Evolutionary conservation across 2,329 filamentous ascomycete species (phyloP), one percentile per base, ranked within the genome.

Genomic region (Penicillium frequentans): DNA sequence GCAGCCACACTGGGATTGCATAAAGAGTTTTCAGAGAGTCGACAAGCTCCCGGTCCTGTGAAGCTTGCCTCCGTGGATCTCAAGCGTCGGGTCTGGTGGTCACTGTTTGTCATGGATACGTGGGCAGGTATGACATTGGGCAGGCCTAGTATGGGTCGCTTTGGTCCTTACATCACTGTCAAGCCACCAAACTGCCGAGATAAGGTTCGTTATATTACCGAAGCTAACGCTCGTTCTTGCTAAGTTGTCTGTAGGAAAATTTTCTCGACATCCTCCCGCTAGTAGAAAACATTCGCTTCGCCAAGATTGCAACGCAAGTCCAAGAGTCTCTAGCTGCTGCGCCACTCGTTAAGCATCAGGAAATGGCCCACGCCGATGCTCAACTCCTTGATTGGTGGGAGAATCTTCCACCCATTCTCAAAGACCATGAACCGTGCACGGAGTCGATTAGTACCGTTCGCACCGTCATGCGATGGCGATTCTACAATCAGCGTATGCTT

Each of bases 391-490:
- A 82, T 65, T 93, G 90, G 90, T 87, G 90, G 73, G 84, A 86
- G 55, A 85, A 83, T 49, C 81, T 92, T 1, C 90, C 89, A 5
- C 84, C 84, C 78, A 78, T 89, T 14, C 77, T 89, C 33, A 81
- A 84, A 62, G 83, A 85, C 21, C 83, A 78, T 11, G 86, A 91
- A 55, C 84, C 87, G 10, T 90, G 87, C 68, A 86, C 88, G 0
- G 87, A 90, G 63, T 85, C 87, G 2, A 82, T 92, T 19, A 86
- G 85, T 61, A 87, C 88, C 49, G 85, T 87, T 1, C 83, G 89
- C 50, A 86, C 86, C 61, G 84, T 92, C 64, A 91, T 92, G 87
- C 89, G 90, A 71, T 93, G 90, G 90, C 84, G 90, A 14, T 93
- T 90, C 69, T 86, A 90, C 68, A 91, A 91, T 65, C 82, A 91